phyloP scores from a whole-genome alignment of 345 rosid genomes.

The Pelargonium nanum region DNA sequence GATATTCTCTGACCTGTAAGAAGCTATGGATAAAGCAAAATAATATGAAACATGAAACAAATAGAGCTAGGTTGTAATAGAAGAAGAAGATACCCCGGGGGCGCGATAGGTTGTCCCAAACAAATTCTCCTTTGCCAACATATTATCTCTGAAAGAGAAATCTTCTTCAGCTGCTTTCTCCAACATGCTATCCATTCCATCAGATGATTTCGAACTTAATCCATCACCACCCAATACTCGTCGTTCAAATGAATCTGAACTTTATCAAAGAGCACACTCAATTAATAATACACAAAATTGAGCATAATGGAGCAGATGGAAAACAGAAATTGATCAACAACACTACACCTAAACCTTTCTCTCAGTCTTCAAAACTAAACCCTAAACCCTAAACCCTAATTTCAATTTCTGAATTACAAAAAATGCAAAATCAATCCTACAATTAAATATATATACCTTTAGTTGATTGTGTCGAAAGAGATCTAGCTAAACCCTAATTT shows the following conservation, averaged over 20 bases:
- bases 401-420: neutral
- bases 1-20: too few relatives aligned
- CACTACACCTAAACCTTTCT: neutral
- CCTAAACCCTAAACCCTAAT: neutral
- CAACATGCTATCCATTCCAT: conserved; percentile 28
- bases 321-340: neutral
- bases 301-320: neutral
- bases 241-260: conserved; percentile 18
- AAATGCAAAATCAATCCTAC: neutral
- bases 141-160: conserved; percentile 24
- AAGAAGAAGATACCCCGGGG: conserved; percentile 11
- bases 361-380: too few relatives aligned
- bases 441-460: conserved; percentile 17
- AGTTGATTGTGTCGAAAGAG: conserved; percentile 14
- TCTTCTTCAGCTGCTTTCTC: conserved; percentile 16
- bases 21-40: too few relatives aligned
- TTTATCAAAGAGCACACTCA: neutral
- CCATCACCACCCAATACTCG: conserved; percentile 20
- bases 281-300: neutral
- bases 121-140: neutral
- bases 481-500: neutral
- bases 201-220: conserved; percentile 14
- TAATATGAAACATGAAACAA: neutral
- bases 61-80: neutral
- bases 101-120: conserved; percentile 18